Conservation (phyloP, 768 basidiomycete species). For the Lactarius psammicola region DNA sequence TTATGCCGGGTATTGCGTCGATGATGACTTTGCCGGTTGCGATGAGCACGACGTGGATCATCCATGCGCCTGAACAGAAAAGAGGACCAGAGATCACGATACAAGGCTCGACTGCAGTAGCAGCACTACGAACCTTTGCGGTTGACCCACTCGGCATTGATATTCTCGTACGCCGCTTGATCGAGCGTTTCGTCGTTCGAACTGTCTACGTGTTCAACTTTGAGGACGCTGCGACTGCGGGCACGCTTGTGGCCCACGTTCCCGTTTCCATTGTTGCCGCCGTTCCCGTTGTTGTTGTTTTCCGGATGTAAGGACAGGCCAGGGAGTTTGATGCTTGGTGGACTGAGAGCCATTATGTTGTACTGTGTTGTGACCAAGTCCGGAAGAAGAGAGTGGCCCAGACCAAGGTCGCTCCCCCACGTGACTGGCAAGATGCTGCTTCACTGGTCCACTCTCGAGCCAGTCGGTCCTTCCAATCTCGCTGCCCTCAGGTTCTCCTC, state of each 20-base stretch:
- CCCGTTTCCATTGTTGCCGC: not conserved
- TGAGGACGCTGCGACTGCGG: conserved; percentile 76
- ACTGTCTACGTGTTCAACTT: conserved; percentile 79
- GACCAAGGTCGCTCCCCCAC: not conserved
- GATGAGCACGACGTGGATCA: conserved; percentile 95
- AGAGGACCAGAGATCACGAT: conserved; percentile 1
- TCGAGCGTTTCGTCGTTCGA: conserved; percentile 74
- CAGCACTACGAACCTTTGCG: conserved; percentile 62
- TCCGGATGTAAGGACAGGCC: conserved; percentile 16
- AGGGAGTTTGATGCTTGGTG: conserved; percentile 22
- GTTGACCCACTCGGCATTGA: conserved; percentile 93
- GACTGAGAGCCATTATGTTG: conserved; percentile 14
- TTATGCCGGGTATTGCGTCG: conserved; percentile 93
- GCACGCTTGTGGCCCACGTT: conserved; percentile 36
- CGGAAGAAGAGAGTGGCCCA: too few species aligned
- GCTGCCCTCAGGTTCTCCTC: conserved; percentile 71
- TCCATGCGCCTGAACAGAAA: conserved; percentile 83
- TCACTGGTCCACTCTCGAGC: conserved; percentile 65
- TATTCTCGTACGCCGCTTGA: conserved; percentile 76
- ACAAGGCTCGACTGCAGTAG: not conserved
- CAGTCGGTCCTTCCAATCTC: conserved; percentile 54
- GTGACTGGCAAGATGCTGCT: conserved; percentile 37
- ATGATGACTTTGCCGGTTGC: conserved; percentile 86
- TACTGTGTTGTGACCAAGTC: not conserved
- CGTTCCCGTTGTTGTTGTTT: not conserved